Evolutionary conservation across 805 yeast species (phyloP).

Genomic region (Cyberlindnera mrakii): DNA sequence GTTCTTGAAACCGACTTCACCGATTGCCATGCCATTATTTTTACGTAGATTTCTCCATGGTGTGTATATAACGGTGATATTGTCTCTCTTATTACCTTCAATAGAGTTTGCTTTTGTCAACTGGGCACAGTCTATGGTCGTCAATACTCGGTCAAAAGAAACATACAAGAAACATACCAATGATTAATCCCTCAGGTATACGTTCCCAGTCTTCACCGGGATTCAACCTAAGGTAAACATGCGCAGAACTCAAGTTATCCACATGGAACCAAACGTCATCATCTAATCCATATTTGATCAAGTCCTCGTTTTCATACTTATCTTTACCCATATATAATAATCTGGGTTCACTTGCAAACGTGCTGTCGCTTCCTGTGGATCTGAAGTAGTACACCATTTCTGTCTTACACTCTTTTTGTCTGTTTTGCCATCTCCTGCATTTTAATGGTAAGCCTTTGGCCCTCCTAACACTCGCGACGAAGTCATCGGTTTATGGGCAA

Average conservation of each 20-base stretch:
- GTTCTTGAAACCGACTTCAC: slow-evolving; percentile 71
- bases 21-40: slow-evolving; percentile 67
- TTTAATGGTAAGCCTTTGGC: no score
- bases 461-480: no score
- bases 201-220: slow-evolving; percentile 39
- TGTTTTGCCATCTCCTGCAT: no score
- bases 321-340: slow-evolving; percentile 65
- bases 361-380: slow-evolving; percentile 29
- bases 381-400: slow-evolving; percentile 41
- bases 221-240: slow-evolving; percentile 57
- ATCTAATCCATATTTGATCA: slow-evolving; percentile 58
- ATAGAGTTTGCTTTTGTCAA: slow-evolving; percentile 74
- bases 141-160: not conserved
- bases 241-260: slow-evolving; percentile 72
- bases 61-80: slow-evolving; percentile 62
- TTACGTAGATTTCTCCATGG: slow-evolving; percentile 67
- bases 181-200: slow-evolving; percentile 47
- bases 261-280: slow-evolving; percentile 79
- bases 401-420: no score
- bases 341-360: slow-evolving; percentile 26
- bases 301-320: slow-evolving; percentile 59
- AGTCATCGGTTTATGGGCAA: no score
- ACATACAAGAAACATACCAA: slow-evolving; percentile 25
- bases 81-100: slow-evolving; percentile 64
- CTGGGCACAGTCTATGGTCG: slow-evolving; percentile 47